Evolutionary conservation across 371 early-diverging fungal genomes (phyloP).

Genomic region (Circinella umbellata): DNA sequence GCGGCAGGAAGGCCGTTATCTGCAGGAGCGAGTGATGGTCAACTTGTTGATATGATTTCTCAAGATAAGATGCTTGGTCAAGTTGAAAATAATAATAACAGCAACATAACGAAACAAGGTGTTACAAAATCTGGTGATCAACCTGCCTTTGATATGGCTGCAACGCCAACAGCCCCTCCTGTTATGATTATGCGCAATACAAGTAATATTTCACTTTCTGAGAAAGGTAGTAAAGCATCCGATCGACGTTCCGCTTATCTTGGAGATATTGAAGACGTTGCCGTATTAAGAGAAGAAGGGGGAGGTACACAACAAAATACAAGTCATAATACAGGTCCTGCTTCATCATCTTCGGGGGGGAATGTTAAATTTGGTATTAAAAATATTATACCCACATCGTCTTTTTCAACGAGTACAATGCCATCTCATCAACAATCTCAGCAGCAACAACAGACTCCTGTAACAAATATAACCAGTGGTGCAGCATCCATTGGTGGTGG

Average conservation of each 20-base stretch:
- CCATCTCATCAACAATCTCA: slow-evolving; percentile 22
- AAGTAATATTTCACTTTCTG: slow-evolving; percentile 43
- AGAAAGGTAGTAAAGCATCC: slow-evolving; percentile 35
- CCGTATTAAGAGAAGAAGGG: slow-evolving; percentile 16
- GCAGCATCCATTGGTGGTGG: slow-evolving; percentile 14
- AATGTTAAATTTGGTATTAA: slow-evolving; percentile 43
- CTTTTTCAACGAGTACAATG: slow-evolving; percentile 35
- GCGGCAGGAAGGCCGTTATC: slow-evolving; percentile 28
- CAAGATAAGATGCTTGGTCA: slow-evolving; percentile 12
- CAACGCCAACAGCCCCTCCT: not conserved
- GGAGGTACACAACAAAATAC: not conserved
- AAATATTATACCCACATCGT: slow-evolving; percentile 35
- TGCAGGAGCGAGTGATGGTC: slow-evolving; percentile 33
- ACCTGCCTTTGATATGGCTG: not conserved
- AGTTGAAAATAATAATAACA: not conserved
- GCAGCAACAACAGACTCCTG: slow-evolving; percentile 1
- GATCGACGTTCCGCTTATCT: slow-evolving; percentile 41
- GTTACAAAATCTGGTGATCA: too few relatives aligned
- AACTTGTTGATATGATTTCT: slow-evolving; percentile 22
- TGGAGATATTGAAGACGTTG: slow-evolving; percentile 24
- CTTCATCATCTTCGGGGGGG: not conserved
- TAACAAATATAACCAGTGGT: not conserved
- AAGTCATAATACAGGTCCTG: not conserved
- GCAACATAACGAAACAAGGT: slow-evolving; percentile 12
- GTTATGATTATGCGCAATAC: slow-evolving; percentile 28